phyloP scores from a whole-genome alignment of 2,329 filamentous ascomycete species.

The Epichloe gansuensis region DNA sequence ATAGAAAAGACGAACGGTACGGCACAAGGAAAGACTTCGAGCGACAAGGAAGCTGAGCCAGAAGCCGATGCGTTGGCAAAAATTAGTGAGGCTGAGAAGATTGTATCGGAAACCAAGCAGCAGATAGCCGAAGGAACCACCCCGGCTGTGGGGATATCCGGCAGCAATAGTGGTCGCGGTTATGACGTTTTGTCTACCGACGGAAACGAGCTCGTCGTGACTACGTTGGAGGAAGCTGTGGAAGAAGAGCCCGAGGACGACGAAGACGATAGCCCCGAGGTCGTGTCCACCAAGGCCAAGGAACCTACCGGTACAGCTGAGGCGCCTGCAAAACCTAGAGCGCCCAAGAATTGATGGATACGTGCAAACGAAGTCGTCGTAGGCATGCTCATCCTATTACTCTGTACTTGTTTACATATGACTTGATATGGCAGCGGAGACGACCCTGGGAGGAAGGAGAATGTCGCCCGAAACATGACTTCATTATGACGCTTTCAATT shows the following conservation, averaged over 20 bases:
- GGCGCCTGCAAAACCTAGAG: background rate
- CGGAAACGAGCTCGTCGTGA: conserved; percentile 37
- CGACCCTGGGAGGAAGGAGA: background rate
- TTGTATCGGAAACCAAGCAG: conserved; percentile 43
- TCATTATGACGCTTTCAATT: background rate
- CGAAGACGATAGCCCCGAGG: conserved; percentile 20
- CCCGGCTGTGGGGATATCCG: conserved; percentile 44
- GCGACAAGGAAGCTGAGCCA: conserved; percentile 39
- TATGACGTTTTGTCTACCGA: conserved; percentile 30
- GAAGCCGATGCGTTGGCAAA: conserved; percentile 23
- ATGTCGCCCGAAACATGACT: background rate
- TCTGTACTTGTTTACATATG: background rate
- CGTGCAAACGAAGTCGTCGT: background rate
- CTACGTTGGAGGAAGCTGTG: conserved; percentile 35
- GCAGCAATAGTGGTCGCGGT: conserved; percentile 46
- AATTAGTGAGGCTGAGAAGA: conserved; percentile 48
- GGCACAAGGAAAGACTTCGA: conserved; percentile 34
- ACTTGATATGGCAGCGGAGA: background rate
- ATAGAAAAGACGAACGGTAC: conserved; percentile 53
- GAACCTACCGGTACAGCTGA: background rate
- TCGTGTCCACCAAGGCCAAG: conserved; percentile 9
- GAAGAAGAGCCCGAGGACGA: conserved; percentile 34
- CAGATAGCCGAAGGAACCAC: conserved; percentile 43
- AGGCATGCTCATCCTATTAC: background rate
- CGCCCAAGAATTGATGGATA: conserved; percentile 8